Conservation (phyloP, 176 grass and related monocot species). For the Poa pratensis region DNA sequence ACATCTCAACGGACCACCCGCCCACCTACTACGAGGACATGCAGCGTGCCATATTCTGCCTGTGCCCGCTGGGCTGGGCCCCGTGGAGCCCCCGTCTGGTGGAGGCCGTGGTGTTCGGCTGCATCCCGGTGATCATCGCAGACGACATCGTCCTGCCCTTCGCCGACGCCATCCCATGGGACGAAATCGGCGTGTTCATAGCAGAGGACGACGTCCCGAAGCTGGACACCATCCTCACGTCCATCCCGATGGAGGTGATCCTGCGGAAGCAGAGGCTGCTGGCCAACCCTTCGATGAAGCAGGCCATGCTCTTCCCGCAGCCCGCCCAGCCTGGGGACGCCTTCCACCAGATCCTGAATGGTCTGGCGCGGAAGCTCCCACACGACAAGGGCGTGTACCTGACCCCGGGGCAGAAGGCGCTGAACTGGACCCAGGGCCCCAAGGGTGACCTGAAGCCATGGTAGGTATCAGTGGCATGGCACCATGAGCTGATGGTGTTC, state of each 20-base stretch:
- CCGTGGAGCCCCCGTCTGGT: constrained; percentile 77
- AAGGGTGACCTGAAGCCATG: constrained; percentile 65
- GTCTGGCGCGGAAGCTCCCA: constrained; percentile 61
- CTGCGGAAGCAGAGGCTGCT: constrained; percentile 75
- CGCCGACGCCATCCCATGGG: constrained; percentile 67
- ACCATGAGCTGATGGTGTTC: neutral
- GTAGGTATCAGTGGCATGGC: constrained; percentile 40
- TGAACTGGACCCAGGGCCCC: constrained; percentile 77
- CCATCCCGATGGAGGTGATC: constrained; percentile 61
- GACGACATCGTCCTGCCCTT: constrained; percentile 75
- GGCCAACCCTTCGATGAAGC: constrained; percentile 73
- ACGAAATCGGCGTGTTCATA: constrained; percentile 69
- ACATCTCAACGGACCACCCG: constrained; percentile 73
- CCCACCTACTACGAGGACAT: constrained; percentile 81
- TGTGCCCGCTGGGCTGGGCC: constrained; percentile 78
- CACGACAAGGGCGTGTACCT: constrained; percentile 52
- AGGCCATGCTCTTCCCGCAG: constrained; percentile 71
- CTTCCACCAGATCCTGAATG: constrained; percentile 78
- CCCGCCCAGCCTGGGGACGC: constrained; percentile 62
- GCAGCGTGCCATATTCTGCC: constrained; percentile 74
- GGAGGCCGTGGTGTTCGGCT: constrained; percentile 70
- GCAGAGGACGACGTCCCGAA: constrained; percentile 63
- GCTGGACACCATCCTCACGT: constrained; percentile 73
- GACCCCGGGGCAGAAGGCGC: constrained; percentile 49
- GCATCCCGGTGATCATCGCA: constrained; percentile 80